Base-by-base conservation (phyloP, 2,329 filamentous ascomycete species). In the Verticillium dahliae region DNA sequence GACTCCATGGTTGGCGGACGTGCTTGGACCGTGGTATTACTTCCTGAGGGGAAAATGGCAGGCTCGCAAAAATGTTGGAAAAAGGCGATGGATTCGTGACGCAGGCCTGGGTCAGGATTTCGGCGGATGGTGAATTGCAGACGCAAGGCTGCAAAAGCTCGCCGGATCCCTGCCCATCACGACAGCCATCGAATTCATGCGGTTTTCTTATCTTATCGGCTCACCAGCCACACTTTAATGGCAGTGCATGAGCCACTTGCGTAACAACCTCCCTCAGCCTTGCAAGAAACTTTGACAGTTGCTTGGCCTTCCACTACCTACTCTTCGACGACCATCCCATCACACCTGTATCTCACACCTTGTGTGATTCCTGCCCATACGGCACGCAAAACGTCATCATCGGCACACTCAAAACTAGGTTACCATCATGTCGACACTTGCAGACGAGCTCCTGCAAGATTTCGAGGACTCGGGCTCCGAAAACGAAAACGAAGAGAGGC, bases 401-500 rank as follows among this genome's bases (percentile, higher is more conserved):
- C 22, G 45, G 18, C 5, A 50, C 18, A 50, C 6, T 13, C 45
- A 27, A 27, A 4, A 50, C 18, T 7, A 50, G 45, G 4, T 57
- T 35, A 59, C 59, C 9, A 75, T 64, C 59, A 96, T 97, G 92
- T 92, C 94, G 73, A 96, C 92, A 55, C 84, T 96, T 65, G 94
- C 91, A 65, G 93, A 98, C 71, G 94, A 98, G 74, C 85, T 99
- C 11, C 82, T 98, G 68, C 91, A 95, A 71, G 92, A 96, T 73
- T 95, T 96, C 66, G 92, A 92, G 69, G 91, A 96, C 71, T 91
- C 88, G 6, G 92, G 88, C 59, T 91, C 91, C 59, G 91, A 95
- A 69, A 85, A 83, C 41, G 88, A 89, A 64, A 85, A 86, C 39
- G 80, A 85, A 37, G 80, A 82, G 56, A 80, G 84, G 62, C 78